Conservation (phyloP, 805 yeast genomes). For the Sugiyamaella marilandica region DNA sequence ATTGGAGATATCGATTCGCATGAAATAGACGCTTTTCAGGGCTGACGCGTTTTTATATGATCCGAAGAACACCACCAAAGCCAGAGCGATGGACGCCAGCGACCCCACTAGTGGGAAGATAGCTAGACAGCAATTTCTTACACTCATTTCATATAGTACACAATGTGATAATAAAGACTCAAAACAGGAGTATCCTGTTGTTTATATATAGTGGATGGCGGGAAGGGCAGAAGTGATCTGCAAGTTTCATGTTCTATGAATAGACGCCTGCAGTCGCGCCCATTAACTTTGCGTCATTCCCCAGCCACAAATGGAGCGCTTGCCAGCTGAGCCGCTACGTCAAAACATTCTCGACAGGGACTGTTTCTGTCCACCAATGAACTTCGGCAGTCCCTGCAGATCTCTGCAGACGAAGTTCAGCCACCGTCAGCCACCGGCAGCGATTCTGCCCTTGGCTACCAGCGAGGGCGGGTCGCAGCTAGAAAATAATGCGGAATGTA, state of each 20-base stretch:
- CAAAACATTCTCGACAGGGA: too few species aligned
- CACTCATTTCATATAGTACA: neutral
- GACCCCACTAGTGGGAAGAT: conserved; percentile 32
- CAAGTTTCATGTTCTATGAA: neutral
- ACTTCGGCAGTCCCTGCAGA: neutral
- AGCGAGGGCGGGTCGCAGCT: too few species aligned
- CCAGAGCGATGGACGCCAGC: conserved; percentile 42
- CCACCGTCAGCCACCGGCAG: conserved; percentile 1
- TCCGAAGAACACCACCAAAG: conserved; percentile 50
- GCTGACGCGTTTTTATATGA: conserved; percentile 41
- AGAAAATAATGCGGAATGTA: too few species aligned
- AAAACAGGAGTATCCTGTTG: neutral
- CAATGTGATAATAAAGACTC: neutral
- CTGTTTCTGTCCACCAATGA: too few species aligned
- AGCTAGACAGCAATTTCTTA: conserved; percentile 28
- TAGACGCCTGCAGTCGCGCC: neutral
- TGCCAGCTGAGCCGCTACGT: too few species aligned
- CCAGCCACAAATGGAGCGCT: too few species aligned
- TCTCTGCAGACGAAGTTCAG: neutral
- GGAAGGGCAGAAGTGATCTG: neutral
- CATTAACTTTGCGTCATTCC: neutral
- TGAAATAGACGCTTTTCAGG: conserved; percentile 42
- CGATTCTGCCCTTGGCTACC: neutral
- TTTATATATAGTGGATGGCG: neutral
- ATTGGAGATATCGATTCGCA: conserved; percentile 43